Conservation (phyloP, 2,329 filamentous ascomycete genomes). For the Oidium heveae region DNA sequence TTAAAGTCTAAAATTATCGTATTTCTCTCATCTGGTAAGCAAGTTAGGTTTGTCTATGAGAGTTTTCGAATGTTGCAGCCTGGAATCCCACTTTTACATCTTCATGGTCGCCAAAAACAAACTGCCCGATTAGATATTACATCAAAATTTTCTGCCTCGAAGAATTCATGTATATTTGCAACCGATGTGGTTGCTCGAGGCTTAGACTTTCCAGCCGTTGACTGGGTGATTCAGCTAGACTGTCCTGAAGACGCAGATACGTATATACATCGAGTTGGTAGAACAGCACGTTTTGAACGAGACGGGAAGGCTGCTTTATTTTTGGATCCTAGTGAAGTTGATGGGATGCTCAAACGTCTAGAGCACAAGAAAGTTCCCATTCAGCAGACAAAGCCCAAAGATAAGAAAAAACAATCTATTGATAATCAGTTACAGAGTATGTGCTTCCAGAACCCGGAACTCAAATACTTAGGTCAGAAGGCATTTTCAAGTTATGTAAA, state of each 20-base stretch:
- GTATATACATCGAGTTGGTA: constrained; percentile 87
- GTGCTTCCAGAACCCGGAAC: constrained; percentile 80
- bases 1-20: constrained; percentile 88
- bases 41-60: constrained; percentile 90
- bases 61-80: constrained; percentile 81
- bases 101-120: constrained; percentile 88
- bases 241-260: constrained; percentile 92
- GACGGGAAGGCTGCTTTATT: constrained; percentile 76
- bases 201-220: constrained; percentile 84
- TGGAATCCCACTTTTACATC: constrained; percentile 74
- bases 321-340: constrained; percentile 74
- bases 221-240: constrained; percentile 98
- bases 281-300: constrained; percentile 81
- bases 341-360: constrained; percentile 66
- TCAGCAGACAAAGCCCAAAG: constrained; percentile 60
- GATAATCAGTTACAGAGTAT: constrained; percentile 71
- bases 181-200: constrained; percentile 89
- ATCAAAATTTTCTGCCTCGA: constrained; percentile 52
- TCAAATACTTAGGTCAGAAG: constrained; percentile 91
- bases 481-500: constrained; percentile 79
- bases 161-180: constrained; percentile 72
- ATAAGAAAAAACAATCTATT: constrained; percentile 75
- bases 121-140: constrained; percentile 71
- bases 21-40: constrained; percentile 85
- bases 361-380: constrained; percentile 80